Evolutionary conservation across 1,284 basidiomycete genomes (phyloP), one percentile per base, ranked within the genome.

Genomic region (Xerocomus nothofagi): DNA sequence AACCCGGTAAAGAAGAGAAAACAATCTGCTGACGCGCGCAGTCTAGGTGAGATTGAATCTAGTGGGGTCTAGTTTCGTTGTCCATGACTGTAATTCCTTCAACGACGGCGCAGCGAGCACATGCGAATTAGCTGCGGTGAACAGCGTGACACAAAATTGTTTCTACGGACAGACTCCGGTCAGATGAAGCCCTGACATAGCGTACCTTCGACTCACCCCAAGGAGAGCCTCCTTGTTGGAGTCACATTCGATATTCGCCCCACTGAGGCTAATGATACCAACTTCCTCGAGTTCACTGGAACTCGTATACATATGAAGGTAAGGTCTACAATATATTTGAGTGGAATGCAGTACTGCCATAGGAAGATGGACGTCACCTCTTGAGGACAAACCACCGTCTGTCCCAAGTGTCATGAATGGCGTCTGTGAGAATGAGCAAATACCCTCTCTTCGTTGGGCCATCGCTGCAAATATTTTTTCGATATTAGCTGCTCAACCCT

Each of bases 91-190:
- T 51, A 92, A 75, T 65, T 96, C 93, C 71, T 90, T 93, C 54
- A 76, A 69, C 59, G 76, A 90, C 4, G 83, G 79, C 30, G 93
- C 91, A 26, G 89, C 86, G 14, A 95, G 77, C 31, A 91, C 89
- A 71, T 93, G 89, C 29, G 91, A 93, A 67, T 96, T 95, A 10
- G 89, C 90, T 15, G 88, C 77, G 3, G 93, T 93, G 70, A 92
- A 95, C 33, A 95, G 78, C 10, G 90, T 93, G 70, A 95, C 94
- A 9, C 86, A 86, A 67, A 83, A 85, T 33, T 78, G 82, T 74
- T 86, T 91, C 92, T 95, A 65, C 23, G n/a, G 50, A 49, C 41
- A 29, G 32, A 21, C 17, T 14, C 6, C 26, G 6, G 18, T 67
- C 24, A 69, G 48, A 38, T 23, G 7, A 39, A 29, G 18, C 10